Base-by-base conservation (phyloP, 176 grass and related monocot genomes). In the Rhipidocladum racemiflorum region DNA sequence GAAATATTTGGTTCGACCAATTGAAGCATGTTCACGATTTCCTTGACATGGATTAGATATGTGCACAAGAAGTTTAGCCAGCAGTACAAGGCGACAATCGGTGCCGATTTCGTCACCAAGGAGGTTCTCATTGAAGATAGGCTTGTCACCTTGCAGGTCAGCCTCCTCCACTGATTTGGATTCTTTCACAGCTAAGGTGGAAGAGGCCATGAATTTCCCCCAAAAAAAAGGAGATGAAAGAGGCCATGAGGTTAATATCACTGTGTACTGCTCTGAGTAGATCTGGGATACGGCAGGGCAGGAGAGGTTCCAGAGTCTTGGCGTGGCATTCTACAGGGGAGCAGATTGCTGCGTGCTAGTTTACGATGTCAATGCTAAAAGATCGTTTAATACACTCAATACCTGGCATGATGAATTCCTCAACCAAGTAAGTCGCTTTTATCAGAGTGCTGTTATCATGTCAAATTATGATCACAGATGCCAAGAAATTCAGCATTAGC, bases 211-310 rank as follows among this genome's bases (percentile, higher is more conserved):
- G 45, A 68, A 40, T 40, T 40, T 40, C 8, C 5, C 0, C 5
- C 0, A 6, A 6, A 36, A 36, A 36, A 36, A 36, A 36, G n/a
- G n/a, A 6, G 35, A 5, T 36, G 5, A 36, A 36, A 70, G 49
- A 21, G 30, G 17, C 7, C 32, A 14, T 70, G 42, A 36, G 24
- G 68, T 43, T 27, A 10, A 48, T 43, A 48, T 15, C 12, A 55
- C n/a, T 79, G 40, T 75, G 30, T 53, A 3, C 48, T 82, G 17
- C 34, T 72, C 18, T 54, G 11, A 9, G 60, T 82, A 99, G 96
- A 91, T 99, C 24, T 99, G 96, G 96, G 96, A 99, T 63, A 99
- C 96, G 6, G 96, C 96, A 70, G 96, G 96, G 36, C 96, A 99
- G 84, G 96, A 99, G 85, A 90, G 96, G 85, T 99, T 99, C 67